Evolutionary conservation across 345 rosid species (phyloP).

Genomic region (Combretum micranthum): DNA sequence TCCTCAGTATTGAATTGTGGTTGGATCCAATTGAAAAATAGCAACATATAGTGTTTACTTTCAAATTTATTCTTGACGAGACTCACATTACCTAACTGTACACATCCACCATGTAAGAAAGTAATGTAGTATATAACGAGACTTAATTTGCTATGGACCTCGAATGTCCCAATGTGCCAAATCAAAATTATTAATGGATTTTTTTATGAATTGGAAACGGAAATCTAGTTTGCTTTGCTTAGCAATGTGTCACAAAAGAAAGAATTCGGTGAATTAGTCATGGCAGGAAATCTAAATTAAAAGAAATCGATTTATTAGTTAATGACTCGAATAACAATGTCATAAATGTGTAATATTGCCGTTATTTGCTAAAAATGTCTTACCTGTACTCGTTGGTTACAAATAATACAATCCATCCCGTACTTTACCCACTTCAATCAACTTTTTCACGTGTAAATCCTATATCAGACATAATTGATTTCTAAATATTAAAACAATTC

Average conservation of each 20-base stretch:
- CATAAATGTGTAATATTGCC: not conserved
- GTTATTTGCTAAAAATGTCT: not conserved
- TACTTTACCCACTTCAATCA: slow-evolving; percentile 11
- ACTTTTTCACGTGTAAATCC: slow-evolving; percentile 6
- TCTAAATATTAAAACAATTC: too few relatives aligned
- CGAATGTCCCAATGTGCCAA: not conserved
- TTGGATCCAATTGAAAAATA: not conserved
- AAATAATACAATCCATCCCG: not conserved
- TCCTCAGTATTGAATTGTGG: not conserved
- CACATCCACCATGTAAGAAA: slow-evolving; percentile 8
- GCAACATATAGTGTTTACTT: not conserved
- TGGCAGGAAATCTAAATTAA: not conserved
- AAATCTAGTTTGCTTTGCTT: not conserved
- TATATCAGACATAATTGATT: not conserved
- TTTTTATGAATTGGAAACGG: not conserved
- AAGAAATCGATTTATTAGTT: not conserved
- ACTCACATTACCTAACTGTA: not conserved
- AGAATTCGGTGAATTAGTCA: not conserved
- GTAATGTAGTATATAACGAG: not conserved
- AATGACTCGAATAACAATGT: slow-evolving; percentile 1
- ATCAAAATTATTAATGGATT: not conserved
- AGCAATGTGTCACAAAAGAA: not conserved
- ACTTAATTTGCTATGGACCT: not conserved
- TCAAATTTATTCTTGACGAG: slow-evolving; percentile 1
- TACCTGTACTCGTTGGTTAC: not conserved